Evolutionary conservation across 345 rosid species (phyloP).

Genomic region (Alliaria petiolata): DNA sequence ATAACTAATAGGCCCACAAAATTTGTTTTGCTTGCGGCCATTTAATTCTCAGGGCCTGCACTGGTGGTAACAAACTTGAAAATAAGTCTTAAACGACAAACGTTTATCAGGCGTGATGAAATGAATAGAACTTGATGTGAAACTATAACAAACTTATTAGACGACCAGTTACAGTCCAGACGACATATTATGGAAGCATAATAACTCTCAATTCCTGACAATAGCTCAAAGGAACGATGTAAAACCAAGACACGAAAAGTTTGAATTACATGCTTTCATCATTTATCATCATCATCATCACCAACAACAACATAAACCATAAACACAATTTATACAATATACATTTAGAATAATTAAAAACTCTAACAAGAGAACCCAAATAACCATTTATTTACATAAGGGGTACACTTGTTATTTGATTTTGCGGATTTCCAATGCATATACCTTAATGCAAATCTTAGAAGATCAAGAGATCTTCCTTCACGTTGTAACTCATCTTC

Average conservation of each 20-base stretch:
- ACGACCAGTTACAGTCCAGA: no score
- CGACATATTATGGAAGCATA: neutral
- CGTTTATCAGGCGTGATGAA: conserved; percentile 1
- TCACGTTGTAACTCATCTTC: conserved; percentile 75
- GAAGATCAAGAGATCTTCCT: conserved; percentile 66
- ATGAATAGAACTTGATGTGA: conserved; percentile 15
- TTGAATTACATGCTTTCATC: conserved; percentile 8
- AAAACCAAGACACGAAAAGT: neutral
- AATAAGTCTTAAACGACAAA: conserved; percentile 9
- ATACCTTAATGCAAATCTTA: conserved; percentile 14
- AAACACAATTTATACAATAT: conserved; percentile 23
- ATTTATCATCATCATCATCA: conserved; percentile 23
- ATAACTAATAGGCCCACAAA: no score
- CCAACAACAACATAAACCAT: neutral
- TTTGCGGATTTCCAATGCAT: neutral
- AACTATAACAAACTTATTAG: conserved; percentile 8
- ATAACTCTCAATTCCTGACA: no score
- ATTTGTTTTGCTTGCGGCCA: no score
- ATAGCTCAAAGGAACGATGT: neutral
- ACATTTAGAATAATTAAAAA: neutral
- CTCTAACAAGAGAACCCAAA: conserved; percentile 6
- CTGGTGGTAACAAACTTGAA: conserved; percentile 20
- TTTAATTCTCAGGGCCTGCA: no score
- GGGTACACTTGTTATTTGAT: neutral
- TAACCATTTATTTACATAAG: conserved; percentile 17